Conservation (phyloP, 306 rosid species). For the Gynostemma pentaphyllum region DNA sequence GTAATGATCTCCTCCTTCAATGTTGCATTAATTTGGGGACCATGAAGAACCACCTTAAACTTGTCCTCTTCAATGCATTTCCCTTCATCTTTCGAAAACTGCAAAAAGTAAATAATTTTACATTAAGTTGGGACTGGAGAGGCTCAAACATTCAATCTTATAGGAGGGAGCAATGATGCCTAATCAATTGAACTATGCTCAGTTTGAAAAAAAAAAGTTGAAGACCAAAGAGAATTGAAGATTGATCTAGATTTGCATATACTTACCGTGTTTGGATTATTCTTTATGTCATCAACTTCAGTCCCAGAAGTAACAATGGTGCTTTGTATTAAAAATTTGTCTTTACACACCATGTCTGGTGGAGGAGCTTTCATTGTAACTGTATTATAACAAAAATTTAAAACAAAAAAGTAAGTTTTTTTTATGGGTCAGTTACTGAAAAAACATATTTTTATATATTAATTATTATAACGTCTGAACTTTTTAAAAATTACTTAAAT, state of each 20-base stretch:
- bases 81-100: slow-evolving; percentile 56
- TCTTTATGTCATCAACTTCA: slow-evolving; percentile 40
- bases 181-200: too few species aligned
- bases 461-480: too few species aligned
- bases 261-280: slow-evolving; percentile 56
- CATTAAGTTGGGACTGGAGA: too few species aligned
- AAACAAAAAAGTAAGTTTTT: too few species aligned
- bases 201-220: too few species aligned
- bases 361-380: slow-evolving; percentile 76
- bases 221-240: not conserved
- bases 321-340: slow-evolving; percentile 81
- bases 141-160: too few species aligned
- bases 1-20: slow-evolving; percentile 32
- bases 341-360: slow-evolving; percentile 61
- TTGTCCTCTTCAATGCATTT: slow-evolving; percentile 55
- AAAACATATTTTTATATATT: too few species aligned
- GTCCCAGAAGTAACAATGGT: slow-evolving; percentile 43
- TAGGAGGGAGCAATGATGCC: too few species aligned
- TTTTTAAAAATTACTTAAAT: too few species aligned
- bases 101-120: slow-evolving; percentile 14
- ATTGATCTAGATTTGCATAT: slow-evolving; percentile 11
- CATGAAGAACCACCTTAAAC: slow-evolving; percentile 46
- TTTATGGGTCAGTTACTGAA: too few species aligned
- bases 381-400: slow-evolving; percentile 16
- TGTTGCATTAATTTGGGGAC: slow-evolving; percentile 46